Evolutionary conservation across 163 green algal species (phyloP).

Genomic region (Chloroidium sp.): DNA sequence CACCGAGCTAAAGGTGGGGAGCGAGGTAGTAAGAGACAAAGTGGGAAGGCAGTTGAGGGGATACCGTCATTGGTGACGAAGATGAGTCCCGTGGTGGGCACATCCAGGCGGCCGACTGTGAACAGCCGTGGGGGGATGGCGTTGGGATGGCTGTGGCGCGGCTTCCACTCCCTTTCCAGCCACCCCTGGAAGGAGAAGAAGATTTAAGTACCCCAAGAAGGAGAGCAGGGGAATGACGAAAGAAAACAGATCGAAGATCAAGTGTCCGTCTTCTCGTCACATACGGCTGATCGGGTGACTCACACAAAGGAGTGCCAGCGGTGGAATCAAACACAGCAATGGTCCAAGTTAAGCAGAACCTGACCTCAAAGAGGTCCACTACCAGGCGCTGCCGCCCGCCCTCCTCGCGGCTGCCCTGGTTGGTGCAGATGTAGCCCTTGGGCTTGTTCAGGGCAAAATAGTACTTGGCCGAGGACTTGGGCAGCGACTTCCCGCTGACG

Average conservation of each 20-base stretch:
- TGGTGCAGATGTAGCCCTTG: constrained; percentile 79
- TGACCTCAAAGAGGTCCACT: constrained; percentile 59
- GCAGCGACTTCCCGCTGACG: constrained; percentile 13
- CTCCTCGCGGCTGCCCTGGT: constrained; percentile 1
- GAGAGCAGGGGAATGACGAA: background rate
- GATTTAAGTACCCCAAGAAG: background rate
- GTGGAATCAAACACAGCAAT: background rate
- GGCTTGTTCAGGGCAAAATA: constrained; percentile 95
- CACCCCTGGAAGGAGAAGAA: constrained; percentile 9
- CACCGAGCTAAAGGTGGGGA: background rate
- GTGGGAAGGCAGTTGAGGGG: background rate
- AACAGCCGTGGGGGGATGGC: constrained; percentile 68
- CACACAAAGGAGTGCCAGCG: constrained; percentile 12
- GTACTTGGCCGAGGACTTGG: constrained; percentile 26
- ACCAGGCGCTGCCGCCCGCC: constrained; percentile 15
- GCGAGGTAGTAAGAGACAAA: background rate
- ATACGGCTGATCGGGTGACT: background rate
- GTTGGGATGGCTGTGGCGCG: constrained; percentile 2
- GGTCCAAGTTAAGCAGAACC: constrained; percentile 9
- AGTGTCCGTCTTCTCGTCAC: too few species aligned
- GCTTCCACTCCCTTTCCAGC: constrained; percentile 5
- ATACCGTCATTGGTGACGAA: constrained; percentile 94
- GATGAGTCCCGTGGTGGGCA: constrained; percentile 77
- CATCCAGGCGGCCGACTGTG: constrained; percentile 90
- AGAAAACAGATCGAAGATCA: background rate